Evolutionary conservation across 371 early-diverging fungal species (phyloP).

Genomic region (Mortierella sp.): DNA sequence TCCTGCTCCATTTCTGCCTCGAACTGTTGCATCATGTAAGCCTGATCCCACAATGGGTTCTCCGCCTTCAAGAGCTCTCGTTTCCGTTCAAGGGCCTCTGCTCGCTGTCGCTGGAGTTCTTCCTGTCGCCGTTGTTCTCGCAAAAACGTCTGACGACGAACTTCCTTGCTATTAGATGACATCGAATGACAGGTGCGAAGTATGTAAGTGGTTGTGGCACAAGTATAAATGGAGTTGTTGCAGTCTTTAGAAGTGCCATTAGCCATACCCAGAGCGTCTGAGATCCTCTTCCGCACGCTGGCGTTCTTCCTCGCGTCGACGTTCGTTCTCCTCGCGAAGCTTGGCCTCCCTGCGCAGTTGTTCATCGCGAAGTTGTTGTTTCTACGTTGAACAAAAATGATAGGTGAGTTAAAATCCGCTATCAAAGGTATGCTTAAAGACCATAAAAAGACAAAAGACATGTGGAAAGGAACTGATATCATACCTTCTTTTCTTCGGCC

Average conservation of each 20-base stretch:
- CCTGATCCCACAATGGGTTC: conserved; percentile 28
- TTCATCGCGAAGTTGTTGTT: conserved; percentile 35
- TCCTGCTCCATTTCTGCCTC: conserved; percentile 29
- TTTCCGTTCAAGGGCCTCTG: conserved; percentile 25
- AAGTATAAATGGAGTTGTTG: conserved; percentile 21
- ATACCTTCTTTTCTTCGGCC: conserved; percentile 43
- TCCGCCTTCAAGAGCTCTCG: conserved; percentile 23
- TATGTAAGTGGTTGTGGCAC: background rate
- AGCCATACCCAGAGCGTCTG: background rate
- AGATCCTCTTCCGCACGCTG: conserved; percentile 30
- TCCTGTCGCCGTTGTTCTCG: conserved; percentile 39
- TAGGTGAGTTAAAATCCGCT: background rate
- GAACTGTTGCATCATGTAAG: conserved; percentile 41
- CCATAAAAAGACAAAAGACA: background rate
- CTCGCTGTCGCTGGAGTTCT: conserved; percentile 40
- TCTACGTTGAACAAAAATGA: conserved; percentile 20
- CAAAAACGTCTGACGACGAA: conserved; percentile 50
- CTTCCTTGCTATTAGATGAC: conserved; percentile 26
- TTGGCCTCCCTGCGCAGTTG: conserved; percentile 36
- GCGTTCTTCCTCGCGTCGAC: conserved; percentile 33
- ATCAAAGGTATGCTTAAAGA: background rate
- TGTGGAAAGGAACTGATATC: background rate
- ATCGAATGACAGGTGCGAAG: background rate
- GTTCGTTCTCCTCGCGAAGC: conserved; percentile 47
- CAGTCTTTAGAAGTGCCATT: conserved; percentile 13